Base-by-base conservation (phyloP, 2,329 filamentous ascomycete species). In the Neurospora sp. region DNA sequence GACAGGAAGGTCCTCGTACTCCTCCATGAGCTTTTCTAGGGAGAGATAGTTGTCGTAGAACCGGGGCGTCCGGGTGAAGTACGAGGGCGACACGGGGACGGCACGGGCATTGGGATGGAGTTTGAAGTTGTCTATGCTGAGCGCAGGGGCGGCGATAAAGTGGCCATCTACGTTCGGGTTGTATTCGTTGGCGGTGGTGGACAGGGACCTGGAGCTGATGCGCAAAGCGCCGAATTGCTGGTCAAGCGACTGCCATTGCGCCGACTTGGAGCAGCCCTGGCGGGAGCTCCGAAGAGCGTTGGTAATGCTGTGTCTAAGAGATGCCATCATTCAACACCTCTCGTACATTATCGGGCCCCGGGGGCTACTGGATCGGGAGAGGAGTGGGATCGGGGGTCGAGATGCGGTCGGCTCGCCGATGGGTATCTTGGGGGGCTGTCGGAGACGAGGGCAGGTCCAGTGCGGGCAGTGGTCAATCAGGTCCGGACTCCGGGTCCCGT, bases 11-110 rank as follows among this genome's bases (percentile, higher is more conserved):
- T 89, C 84, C 70, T 88, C 85, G 78, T 96, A 91, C 80, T 89
- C 90, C 68, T 88, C 88, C 70, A 91, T 82, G 33, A 98, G 85
- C 11, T 86, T 84, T 75, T 93, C 88, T 67, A 99, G 85, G 66
- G 84, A 82, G 74, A 98, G 86, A 75, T 91, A 88, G 76, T 92
- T 87, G 81, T 99, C 96, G 81, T 91, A 96, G 84, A 97, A 97
- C 69, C 86, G 85, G 1, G 94, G 91, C 72, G 90, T 90, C 68
- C 91, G 91, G 68, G 93, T 94, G 83, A 98, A 99, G 82, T 99
- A 99, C n/a, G 95, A 96, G 2, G 93, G 90, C 42, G 94, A 97
- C 36, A 86, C 86, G 23, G 96, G 96, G 42, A 97, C 83, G 28
- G 96, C 84, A 74, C 96, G 92, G 68, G 92, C 89, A 73, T 88